phyloP scores from a whole-genome alignment of 495 filamentous ascomycete species.

The Tuber microsphaerosporum region DNA sequence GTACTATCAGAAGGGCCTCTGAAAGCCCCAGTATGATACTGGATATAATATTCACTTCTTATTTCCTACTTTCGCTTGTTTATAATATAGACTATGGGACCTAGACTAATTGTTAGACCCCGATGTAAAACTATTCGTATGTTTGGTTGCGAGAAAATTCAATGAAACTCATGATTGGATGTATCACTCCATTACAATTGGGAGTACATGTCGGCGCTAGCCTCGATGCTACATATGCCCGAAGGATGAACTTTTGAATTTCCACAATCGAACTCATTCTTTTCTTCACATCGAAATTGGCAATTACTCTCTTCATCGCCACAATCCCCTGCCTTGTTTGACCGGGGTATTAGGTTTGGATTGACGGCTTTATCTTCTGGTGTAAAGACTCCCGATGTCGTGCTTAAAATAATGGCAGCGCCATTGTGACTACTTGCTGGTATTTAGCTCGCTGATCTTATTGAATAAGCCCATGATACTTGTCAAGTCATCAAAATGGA shows the following conservation, averaged over 20 bases:
- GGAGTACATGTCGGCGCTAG: too few species aligned
- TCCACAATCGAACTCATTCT: too few species aligned
- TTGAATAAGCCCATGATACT: conserved; percentile 13
- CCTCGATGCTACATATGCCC: too few species aligned
- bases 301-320: too few species aligned
- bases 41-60: background rate
- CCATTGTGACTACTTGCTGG: conserved; percentile 90
- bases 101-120: background rate
- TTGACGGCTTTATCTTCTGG: conserved; percentile 49
- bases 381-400: conserved; percentile 80
- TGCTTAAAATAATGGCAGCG: too few species aligned
- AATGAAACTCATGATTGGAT: background rate
- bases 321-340: too few species aligned
- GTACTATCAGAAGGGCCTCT: background rate
- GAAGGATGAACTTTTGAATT: too few species aligned
- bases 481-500: conserved; percentile 19
- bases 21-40: too few species aligned
- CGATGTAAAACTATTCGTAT: background rate
- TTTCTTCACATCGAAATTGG: too few species aligned
- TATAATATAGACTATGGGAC: background rate
- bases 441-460: conserved; percentile 37
- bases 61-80: background rate
- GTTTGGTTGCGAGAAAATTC: too few species aligned
- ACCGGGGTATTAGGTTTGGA: background rate
- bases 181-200: too few species aligned